Percentiles rank a stretch among this genome's conserved stretches.
phyloP scores from a whole-genome alignment of 805 yeast genomes.

The Candida boleticola region DNA sequence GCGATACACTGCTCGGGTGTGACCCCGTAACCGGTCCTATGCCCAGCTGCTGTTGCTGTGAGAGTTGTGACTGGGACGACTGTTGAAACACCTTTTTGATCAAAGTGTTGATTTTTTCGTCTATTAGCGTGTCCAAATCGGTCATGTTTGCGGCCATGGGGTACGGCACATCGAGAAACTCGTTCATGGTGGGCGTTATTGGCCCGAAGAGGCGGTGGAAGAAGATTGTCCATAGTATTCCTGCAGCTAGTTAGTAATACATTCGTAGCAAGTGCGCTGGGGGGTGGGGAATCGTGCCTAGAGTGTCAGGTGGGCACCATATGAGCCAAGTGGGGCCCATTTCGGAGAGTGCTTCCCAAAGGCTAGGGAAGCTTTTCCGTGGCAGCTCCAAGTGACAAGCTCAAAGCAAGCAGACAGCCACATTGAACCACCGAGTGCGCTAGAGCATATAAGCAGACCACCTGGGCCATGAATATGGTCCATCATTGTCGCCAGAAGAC shows the following conservation, averaged over 20 bases:
- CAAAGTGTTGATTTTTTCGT: conserved; percentile 31
- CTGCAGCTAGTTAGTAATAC: conserved; percentile 26
- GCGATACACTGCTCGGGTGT: neutral
- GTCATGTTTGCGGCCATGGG: conserved; percentile 48
- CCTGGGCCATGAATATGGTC: too few species aligned
- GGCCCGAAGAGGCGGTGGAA: conserved; percentile 70
- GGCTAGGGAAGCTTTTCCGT: too few species aligned
- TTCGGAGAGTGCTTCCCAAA: too few species aligned
- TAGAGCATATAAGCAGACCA: too few species aligned
- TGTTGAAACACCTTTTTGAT: conserved; percentile 25
- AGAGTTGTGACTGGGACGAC: conserved; percentile 11
- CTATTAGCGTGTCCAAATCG: conserved; percentile 47
- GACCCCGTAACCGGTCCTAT: neutral
- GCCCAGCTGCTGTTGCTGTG: conserved; percentile 15
- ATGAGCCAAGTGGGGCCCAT: too few species aligned
- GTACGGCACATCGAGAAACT: conserved; percentile 58
- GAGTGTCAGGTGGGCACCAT: too few species aligned
- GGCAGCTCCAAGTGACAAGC: too few species aligned
- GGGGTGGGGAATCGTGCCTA: too few species aligned
- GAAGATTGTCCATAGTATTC: conserved; percentile 63
- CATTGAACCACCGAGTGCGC: too few species aligned
- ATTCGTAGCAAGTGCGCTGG: too few species aligned
- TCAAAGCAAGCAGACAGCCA: too few species aligned
- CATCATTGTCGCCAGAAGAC: too few species aligned
- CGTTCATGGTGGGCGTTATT: conserved; percentile 52